Evolutionary conservation across 2,329 filamentous ascomycete genomes (phyloP).

Genomic region (Colletotrichum liaoningense): DNA sequence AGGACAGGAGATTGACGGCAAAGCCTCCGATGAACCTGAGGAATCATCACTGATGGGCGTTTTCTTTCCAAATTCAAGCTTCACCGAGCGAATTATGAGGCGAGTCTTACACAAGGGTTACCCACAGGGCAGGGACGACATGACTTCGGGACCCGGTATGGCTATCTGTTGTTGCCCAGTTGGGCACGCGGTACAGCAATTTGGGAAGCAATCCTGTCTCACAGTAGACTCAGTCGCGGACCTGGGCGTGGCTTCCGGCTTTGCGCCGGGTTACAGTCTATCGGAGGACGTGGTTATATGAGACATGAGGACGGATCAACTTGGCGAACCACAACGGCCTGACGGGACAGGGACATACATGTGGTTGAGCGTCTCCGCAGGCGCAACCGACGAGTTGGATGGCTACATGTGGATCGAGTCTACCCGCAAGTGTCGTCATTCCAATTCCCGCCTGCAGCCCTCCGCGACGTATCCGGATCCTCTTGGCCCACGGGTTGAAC

Average conservation of each 20-base stretch:
- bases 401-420: constrained; percentile 13
- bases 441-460: constrained; percentile 20
- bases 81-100: neutral
- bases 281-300: neutral
- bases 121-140: neutral
- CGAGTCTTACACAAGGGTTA: neutral
- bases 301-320: constrained; percentile 2
- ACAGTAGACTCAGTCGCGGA: neutral
- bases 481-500: neutral
- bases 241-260: neutral
- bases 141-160: neutral
- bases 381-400: neutral
- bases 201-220: neutral
- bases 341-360: constrained; percentile 17
- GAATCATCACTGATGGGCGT: neutral
- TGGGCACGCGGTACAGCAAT: neutral
- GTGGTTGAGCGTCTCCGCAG: neutral
- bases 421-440: constrained; percentile 32
- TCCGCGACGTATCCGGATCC: constrained; percentile 6
- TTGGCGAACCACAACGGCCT: constrained; percentile 14
- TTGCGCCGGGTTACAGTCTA: constrained; percentile 17
- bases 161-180: neutral
- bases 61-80: neutral
- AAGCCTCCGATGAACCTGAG: neutral
- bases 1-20: constrained; percentile 3